Evolutionary conservation across 163 green algal genomes (phyloP).

Genomic region (Chloromonas sp.): DNA sequence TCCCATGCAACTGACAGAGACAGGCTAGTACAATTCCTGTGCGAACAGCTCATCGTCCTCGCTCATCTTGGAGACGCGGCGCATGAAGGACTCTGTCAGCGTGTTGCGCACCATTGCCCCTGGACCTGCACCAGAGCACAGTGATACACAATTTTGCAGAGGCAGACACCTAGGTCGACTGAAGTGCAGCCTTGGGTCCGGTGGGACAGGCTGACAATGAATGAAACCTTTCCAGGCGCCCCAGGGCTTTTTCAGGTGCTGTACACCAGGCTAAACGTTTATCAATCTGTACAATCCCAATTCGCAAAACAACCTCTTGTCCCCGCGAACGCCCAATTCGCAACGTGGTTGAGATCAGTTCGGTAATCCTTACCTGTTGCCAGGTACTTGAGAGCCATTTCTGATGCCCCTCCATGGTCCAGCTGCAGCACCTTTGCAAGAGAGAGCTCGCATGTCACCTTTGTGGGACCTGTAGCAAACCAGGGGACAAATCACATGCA

Average conservation of each 20-base stretch:
- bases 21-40: conserved; percentile 36
- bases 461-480: conserved; percentile 27
- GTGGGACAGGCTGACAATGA: neutral
- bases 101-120: conserved; percentile 19
- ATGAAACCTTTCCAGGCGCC: neutral
- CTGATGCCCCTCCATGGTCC: conserved; percentile 19
- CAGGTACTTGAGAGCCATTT: conserved; percentile 32
- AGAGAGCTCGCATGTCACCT: conserved; percentile 27
- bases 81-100: conserved; percentile 58
- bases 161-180: neutral
- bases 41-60: conserved; percentile 51
- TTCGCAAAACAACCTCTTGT: neutral
- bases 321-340: too few species aligned
- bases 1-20: neutral
- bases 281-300: neutral
- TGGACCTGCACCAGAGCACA: conserved; percentile 9
- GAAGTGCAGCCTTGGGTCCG: neutral
- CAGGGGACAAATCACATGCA: too few species aligned
- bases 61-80: conserved; percentile 52
- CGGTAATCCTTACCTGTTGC: conserved; percentile 3
- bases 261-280: neutral
- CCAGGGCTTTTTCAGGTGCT: neutral
- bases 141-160: neutral
- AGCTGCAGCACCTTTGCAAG: conserved; percentile 25
- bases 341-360: too few species aligned